Percentiles rank a stretch among this genome's conserved stretches.
Evolutionary conservation across 148 eudicot genomes (phyloP).

Genomic region (Spergularia bocconei): DNA sequence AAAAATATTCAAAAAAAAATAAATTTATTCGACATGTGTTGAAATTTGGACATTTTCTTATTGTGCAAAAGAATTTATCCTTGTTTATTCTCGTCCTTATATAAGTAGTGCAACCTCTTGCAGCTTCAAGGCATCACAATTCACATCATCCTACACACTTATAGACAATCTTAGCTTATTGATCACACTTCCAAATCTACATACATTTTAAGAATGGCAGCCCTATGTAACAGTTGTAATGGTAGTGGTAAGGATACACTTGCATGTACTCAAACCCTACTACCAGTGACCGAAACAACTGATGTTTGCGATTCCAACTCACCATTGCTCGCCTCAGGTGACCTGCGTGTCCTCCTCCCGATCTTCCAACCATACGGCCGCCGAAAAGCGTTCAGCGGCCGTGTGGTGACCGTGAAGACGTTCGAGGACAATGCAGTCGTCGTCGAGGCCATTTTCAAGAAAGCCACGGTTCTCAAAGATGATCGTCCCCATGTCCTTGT

Average conservation of each 20-base stretch:
- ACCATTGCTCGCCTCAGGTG: constrained; percentile 5
- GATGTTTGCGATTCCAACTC: constrained; percentile 24
- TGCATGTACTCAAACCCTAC: not conserved
- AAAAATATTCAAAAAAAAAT: no score
- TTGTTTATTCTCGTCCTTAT: no score
- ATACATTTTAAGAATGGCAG: not conserved
- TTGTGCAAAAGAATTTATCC: no score
- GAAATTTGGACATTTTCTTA: no score
- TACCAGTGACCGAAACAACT: constrained; percentile 3
- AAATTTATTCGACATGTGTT: no score
- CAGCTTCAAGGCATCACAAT: no score
- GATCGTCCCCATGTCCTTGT: constrained; percentile 7
- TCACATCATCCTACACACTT: no score
- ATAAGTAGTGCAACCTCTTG: no score
- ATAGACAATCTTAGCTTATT: no score
- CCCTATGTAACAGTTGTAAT: not conserved
- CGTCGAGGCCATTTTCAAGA: not conserved
- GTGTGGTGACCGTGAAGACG: constrained; percentile 22
- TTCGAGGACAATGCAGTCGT: constrained; percentile 15
- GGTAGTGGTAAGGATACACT: no score
- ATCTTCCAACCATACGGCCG: constrained; percentile 11
- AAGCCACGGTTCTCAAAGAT: not conserved
- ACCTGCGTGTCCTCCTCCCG: constrained; percentile 11
- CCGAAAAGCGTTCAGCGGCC: constrained; percentile 16
- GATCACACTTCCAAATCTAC: no score